Evolutionary conservation across 2,329 filamentous ascomycete genomes (phyloP), one percentile per base, ranked within the genome.

Genomic region (Penicillium sp.): DNA sequence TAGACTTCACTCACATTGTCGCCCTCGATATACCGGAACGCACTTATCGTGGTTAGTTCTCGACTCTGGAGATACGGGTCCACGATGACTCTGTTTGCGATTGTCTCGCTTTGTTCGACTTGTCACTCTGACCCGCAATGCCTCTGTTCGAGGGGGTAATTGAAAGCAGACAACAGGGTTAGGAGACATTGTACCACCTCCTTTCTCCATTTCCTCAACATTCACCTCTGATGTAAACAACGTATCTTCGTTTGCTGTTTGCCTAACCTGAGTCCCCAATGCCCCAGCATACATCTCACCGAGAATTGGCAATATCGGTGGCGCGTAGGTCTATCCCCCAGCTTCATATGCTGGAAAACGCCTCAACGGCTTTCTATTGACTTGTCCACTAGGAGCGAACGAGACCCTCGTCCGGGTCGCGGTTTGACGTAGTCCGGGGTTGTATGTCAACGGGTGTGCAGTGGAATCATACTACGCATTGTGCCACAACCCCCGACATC

Each of bases 371-470:
- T 48, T 38, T 10, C 4, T 5, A 38, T 38, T 34, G 32, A 45
- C 16, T 13, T 38, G 13, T 18, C 13, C 19, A 34, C 10, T 16
- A 26, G n/a, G 10, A 11, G 4, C 7, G 27, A 35, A 26, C 34
- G 29, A 32, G 18, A 11, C 39, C 9, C 9, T n/a, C 27, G 30
- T 19, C 36, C 32, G 23, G 29, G 18, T 43, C 18, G 35, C 29
- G 47, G 47, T 34, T 59, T 57, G 51, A 53, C 9, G 19, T 48
- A 50, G 48, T 47, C 51, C 46, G 55, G 59, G 58, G 57, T 58
- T 60, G 59, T 43, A 56, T 57, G 47, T 50, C 46, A 52, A 55
- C 48, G 52, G 51, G 46, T 55, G 45, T 58, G 55, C 57, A 45
- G 56, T 53, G 43, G 19, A 13, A 49, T 46, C 29, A 40, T 49